phyloP scores from a whole-genome alignment of 2,329 filamentous ascomycete species.

The Aspergillus glaucus region DNA sequence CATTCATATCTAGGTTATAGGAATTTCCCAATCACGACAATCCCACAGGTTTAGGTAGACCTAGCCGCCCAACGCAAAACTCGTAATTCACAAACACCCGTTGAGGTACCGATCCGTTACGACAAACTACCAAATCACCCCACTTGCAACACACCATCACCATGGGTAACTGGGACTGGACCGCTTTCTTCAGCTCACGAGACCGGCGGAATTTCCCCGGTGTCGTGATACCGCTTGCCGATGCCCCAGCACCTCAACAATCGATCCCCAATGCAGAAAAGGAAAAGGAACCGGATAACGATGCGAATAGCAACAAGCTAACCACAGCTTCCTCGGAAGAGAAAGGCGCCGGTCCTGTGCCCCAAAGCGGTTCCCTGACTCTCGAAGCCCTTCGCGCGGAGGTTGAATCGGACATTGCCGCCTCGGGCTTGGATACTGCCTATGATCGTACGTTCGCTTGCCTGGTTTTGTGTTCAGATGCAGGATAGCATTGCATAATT shows the following conservation, averaged over 20 bases:
- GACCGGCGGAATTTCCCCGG: constrained; percentile 46
- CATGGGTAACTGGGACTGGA: constrained; percentile 33
- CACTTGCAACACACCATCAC: constrained; percentile 4
- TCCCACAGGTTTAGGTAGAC: no score
- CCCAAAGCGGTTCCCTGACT: constrained; percentile 47
- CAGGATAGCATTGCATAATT: not conserved
- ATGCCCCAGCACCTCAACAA: constrained; percentile 32
- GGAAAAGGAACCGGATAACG: constrained; percentile 26
- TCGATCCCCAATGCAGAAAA: constrained; percentile 2
- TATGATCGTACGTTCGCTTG: constrained; percentile 66
- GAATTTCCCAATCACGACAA: no score
- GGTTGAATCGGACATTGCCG: constrained; percentile 54
- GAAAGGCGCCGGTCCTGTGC: constrained; percentile 27
- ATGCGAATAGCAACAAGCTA: constrained; percentile 26
- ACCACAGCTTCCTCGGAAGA: constrained; percentile 26
- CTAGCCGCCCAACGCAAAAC: no score
- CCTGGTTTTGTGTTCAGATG: not conserved
- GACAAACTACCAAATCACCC: no score
- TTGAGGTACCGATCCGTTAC: no score
- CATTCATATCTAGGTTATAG: no score
- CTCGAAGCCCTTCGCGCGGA: constrained; percentile 64
- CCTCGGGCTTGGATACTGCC: constrained; percentile 55
- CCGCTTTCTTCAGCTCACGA: constrained; percentile 44
- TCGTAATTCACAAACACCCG: no score
- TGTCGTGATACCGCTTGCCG: constrained; percentile 45